Evolutionary conservation across 78 protist species (phyloP).

Genomic region (slime mould (Dictyostelium discoideum)): DNA sequence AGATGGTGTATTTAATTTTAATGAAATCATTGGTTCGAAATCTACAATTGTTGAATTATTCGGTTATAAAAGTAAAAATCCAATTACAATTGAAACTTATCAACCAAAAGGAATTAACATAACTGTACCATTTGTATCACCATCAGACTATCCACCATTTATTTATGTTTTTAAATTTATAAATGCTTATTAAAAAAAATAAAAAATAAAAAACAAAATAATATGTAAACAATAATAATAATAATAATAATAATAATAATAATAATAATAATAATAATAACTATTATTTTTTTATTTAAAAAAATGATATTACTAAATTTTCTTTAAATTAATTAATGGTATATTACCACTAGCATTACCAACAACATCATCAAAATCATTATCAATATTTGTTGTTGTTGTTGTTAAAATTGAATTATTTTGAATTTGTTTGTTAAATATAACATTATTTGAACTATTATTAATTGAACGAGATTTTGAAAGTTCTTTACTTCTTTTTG

Average conservation of each 20-base stretch:
- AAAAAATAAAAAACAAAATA: neutral
- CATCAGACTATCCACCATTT: neutral
- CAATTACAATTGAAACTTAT: neutral
- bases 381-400: neutral
- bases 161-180: neutral
- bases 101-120: neutral
- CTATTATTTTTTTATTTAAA: neutral
- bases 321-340: neutral
- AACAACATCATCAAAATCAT: neutral
- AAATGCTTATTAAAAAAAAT: neutral
- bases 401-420: neutral
- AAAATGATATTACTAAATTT: neutral
- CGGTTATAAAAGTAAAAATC: neutral
- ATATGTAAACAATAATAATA: no score
- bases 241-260: neutral
- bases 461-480: neutral
- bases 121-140: neutral
- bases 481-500: constrained; percentile 17
- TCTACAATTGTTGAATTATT: neutral
- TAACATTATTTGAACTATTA: neutral
- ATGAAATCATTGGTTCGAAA: neutral
- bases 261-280: no score
- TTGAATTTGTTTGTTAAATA: neutral
- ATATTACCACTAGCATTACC: neutral
- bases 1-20: neutral